Evolutionary conservation across 345 rosid species (phyloP), one percentile per base, ranked within the genome.

Genomic region (Lumnitzera racemosa): DNA sequence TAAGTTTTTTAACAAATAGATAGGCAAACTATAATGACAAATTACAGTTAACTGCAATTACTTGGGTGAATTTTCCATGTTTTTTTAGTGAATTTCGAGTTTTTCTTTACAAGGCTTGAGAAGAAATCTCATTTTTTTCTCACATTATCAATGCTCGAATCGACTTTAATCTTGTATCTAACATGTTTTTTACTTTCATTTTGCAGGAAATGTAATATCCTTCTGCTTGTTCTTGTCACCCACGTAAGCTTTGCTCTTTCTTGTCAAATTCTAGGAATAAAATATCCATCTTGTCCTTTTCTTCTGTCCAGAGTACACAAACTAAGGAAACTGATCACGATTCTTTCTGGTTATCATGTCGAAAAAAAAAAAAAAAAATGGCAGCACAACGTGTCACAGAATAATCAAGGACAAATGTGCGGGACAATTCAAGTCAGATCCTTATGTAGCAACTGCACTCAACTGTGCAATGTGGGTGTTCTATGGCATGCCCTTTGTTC

Each of bases 381-480:
- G 66, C 80, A 91, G 96, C 27, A 91, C 96, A 27, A 91, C 96
- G 8, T 76, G 88, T 51, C 1, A 61, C 7, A 63, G 51, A 57
- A 86, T 88, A 71, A 15, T 31, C 5, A 86, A 88, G 77, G 65
- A 58, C 15, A 86, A 83, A 70, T 69, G 76, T 0, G 85, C 76
- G 27, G 52, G 65, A 47, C 81, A 80, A 4, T 90, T 83, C 78
- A 83, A 78, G 65, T 76, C 89, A 0, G 90, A 90, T 75, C 97
- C 96, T 0, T 90, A 90, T n/a, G 12, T 88, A 11, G 87, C 89
- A 0, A 85, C 90, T 0, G 57, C 85, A n/a, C 57, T 90, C 15
- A 90, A 85, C 47, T 90, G 97, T 46, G 65, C 72, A 64, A 55
- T 90, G 81, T 90, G 96, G 97, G 29, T 71, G 6, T 79, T 87